Percentiles rank a stretch among this genome's conserved stretches.
Evolutionary conservation across 1,139 yeast species (phyloP).

Genomic region (Saccharomyces pastorianus): DNA sequence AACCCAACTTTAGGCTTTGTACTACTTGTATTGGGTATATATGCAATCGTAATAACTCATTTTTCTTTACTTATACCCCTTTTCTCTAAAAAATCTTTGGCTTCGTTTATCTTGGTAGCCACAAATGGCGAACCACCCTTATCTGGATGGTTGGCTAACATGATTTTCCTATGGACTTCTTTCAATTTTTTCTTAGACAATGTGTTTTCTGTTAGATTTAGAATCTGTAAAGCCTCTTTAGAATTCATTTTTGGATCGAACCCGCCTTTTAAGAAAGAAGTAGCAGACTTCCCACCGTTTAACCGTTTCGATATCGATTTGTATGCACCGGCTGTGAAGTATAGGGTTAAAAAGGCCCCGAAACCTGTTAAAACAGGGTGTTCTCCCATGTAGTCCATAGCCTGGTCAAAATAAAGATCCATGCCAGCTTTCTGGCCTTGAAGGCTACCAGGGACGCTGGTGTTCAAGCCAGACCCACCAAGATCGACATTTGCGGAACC

Average conservation of each 20-base stretch:
- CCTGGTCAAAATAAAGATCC: conserved; percentile 64
- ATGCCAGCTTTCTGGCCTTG: conserved; percentile 23
- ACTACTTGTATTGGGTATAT: neutral
- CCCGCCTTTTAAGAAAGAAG: conserved; percentile 56
- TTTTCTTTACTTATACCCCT: conserved; percentile 32
- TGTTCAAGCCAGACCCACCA: conserved; percentile 1
- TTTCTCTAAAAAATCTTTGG: conserved; percentile 86
- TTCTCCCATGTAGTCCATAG: conserved; percentile 54
- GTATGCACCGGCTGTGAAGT: conserved; percentile 60
- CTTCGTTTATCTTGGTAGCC: conserved; percentile 96
- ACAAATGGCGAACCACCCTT: conserved; percentile 93
- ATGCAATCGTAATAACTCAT: neutral
- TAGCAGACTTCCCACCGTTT: conserved; percentile 44
- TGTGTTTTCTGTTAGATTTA: conserved; percentile 73
- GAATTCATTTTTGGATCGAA: conserved; percentile 86
- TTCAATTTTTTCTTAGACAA: conserved; percentile 71
- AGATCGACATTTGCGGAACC: conserved; percentile 9
- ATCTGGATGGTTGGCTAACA: conserved; percentile 95
- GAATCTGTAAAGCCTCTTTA: conserved; percentile 81
- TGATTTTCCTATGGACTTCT: conserved; percentile 85
- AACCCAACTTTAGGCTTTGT: neutral
- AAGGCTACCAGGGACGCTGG: conserved; percentile 28
- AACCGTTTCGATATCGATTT: conserved; percentile 54
- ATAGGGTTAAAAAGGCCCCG: conserved; percentile 63
- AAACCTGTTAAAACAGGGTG: conserved; percentile 75